A percentile compares a stretch with the other conserved stretches of the same genome.
Evolutionary conservation across 805 yeast species (phyloP).

Genomic region (Nakazawaea pomicola): DNA sequence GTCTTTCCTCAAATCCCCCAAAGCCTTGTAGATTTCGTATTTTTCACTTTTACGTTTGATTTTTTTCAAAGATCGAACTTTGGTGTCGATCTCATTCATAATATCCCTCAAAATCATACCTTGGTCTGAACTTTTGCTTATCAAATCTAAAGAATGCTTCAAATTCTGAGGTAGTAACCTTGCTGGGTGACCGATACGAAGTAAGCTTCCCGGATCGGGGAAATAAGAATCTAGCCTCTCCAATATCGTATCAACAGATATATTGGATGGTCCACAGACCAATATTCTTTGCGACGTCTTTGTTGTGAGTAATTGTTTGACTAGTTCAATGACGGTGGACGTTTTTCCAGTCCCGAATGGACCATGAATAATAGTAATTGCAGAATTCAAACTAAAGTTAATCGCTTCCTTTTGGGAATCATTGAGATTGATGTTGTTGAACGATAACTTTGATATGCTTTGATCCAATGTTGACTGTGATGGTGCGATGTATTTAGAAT

Average conservation of each 20-base stretch:
- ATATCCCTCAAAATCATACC: constrained; percentile 65
- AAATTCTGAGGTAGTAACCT: constrained; percentile 59
- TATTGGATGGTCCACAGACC: constrained; percentile 93
- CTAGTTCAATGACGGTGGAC: constrained; percentile 74
- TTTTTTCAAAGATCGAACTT: constrained; percentile 53
- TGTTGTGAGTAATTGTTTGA: constrained; percentile 55
- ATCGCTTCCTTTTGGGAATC: constrained; percentile 73
- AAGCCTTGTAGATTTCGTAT: constrained; percentile 59
- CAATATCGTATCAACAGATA: constrained; percentile 84
- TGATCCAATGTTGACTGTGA: constrained; percentile 9
- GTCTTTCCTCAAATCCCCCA: constrained; percentile 68
- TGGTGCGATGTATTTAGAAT: constrained; percentile 29
- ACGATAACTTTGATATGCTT: constrained; percentile 19
- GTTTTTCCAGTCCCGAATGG: constrained; percentile 89
- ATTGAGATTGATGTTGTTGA: constrained; percentile 46
- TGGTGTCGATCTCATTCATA: constrained; percentile 60
- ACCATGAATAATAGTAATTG: constrained; percentile 59
- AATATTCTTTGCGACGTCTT: constrained; percentile 44
- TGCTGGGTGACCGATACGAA: constrained; percentile 93
- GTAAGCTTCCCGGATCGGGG: constrained; percentile 39
- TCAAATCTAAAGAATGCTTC: constrained; percentile 71
- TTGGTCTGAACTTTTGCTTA: constrained; percentile 53
- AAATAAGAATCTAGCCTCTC: constrained; percentile 57
- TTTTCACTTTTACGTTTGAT: constrained; percentile 61
- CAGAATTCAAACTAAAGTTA: constrained; percentile 55